phyloP scores from a whole-genome alignment of 257 asterid genomes.

The Cruciata laevipes region DNA sequence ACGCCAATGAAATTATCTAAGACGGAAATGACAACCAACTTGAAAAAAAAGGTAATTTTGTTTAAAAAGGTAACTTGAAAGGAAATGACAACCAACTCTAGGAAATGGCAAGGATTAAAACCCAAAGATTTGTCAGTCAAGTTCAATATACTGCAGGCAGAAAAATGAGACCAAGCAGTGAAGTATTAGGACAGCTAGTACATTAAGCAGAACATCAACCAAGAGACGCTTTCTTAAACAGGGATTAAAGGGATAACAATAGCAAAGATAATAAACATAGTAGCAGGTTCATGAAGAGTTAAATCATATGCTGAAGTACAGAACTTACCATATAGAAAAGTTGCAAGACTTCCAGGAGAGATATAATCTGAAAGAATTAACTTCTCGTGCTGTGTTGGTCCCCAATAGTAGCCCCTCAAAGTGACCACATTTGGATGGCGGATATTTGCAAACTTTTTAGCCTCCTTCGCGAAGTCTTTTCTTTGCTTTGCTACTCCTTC shows the following conservation, averaged over 20 bases:
- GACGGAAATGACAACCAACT: neutral
- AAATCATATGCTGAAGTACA: neutral
- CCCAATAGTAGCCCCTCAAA: slow-evolving; percentile 97
- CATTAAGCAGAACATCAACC: neutral
- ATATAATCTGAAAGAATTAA: slow-evolving; percentile 92
- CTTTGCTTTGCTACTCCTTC: slow-evolving; percentile 98
- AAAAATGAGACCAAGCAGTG: neutral
- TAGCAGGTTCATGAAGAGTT: neutral
- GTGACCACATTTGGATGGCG: slow-evolving; percentile 96
- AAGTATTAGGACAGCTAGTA: neutral
- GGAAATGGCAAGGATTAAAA: neutral
- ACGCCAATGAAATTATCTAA: neutral
- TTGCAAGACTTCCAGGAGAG: slow-evolving; percentile 89
- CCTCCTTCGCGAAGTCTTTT: slow-evolving; percentile 94
- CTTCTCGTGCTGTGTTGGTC: slow-evolving; percentile 97
- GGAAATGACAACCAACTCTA: neutral
- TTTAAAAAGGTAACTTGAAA: too few species aligned
- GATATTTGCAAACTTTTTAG: slow-evolving; percentile 85
- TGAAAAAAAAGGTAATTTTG: neutral
- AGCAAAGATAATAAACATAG: neutral
- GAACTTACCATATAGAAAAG: slow-evolving; percentile 73
- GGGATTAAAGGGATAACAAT: neutral
- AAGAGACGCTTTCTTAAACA: neutral
- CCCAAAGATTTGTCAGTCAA: neutral
- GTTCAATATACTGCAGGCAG: neutral